A percentile compares a stretch with the other conserved stretches of the same genome.
Evolutionary conservation across 2,329 filamentous ascomycete genomes (phyloP).

Genomic region (Penicillium sumatraense): DNA sequence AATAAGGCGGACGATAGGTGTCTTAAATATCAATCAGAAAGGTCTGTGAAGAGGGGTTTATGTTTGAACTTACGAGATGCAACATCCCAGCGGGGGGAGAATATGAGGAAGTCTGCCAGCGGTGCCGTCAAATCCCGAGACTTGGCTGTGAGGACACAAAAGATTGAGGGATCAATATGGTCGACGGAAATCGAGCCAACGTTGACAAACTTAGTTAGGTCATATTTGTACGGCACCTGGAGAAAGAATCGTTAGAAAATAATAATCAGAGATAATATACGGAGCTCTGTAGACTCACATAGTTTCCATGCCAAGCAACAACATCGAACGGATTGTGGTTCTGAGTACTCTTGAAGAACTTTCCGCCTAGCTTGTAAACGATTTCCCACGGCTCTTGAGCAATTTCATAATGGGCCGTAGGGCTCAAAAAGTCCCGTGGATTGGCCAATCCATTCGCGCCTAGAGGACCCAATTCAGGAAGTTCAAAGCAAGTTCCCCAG

Average conservation of each 20-base stretch:
- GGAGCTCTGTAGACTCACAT: constrained; percentile 37
- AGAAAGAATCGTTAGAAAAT: not conserved
- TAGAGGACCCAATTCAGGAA: constrained; percentile 70
- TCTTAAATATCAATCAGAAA: constrained; percentile 22
- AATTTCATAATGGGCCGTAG: constrained; percentile 62
- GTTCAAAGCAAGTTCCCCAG: constrained; percentile 66
- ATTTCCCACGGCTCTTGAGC: constrained; percentile 62
- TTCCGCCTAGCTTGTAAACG: constrained; percentile 65
- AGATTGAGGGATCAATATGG: constrained; percentile 48
- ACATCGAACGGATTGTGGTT: constrained; percentile 72
- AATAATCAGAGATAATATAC: not conserved
- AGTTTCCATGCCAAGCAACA: constrained; percentile 73
- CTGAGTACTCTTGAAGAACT: constrained; percentile 65
- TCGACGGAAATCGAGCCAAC: constrained; percentile 46
- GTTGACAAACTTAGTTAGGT: constrained; percentile 46
- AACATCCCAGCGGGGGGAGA: constrained; percentile 47
- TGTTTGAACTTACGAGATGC: constrained; percentile 36
- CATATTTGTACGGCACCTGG: constrained; percentile 47
- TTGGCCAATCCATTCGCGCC: constrained; percentile 71
- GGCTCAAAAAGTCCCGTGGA: constrained; percentile 67
- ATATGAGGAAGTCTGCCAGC: constrained; percentile 45
- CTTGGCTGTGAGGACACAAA: constrained; percentile 46
- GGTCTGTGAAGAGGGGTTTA: not conserved
- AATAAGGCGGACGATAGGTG: constrained; percentile 48
- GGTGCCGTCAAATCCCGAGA: constrained; percentile 40